These are phyloP conservation scores for Paspalum notatum DNA, from an alignment of 176 grass and related monocot genomes.

Conservation along the genomic window DNA sequence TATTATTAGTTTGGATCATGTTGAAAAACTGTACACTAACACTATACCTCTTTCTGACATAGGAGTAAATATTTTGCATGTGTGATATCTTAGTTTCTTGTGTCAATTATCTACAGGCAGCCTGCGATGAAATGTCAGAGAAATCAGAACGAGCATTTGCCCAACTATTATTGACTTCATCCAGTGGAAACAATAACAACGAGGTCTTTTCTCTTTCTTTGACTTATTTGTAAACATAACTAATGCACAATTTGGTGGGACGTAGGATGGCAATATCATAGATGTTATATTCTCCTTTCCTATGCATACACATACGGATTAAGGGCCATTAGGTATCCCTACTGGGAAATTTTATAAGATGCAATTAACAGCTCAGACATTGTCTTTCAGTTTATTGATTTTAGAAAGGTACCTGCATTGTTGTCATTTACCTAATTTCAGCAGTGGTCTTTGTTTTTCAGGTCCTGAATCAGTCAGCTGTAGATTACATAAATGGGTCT, in stretches of 20 bases:
- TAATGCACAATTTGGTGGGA: background rate
- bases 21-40: background rate
- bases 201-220: conserved; percentile 61
- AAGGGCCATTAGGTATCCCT: background rate
- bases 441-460: conserved; percentile 40
- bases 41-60: no score
- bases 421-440: conserved; percentile 25
- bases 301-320: background rate
- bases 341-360: background rate
- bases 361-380: background rate
- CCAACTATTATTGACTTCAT: conserved; percentile 78
- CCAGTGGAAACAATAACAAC: conserved; percentile 58
- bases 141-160: conserved; percentile 75
- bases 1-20: background rate
- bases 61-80: conserved; percentile 34
- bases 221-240: background rate
- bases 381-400: conserved; percentile 25
- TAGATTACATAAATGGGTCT: conserved; percentile 78
- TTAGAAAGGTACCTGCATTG: background rate
- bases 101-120: conserved; percentile 60
- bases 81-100: conserved; percentile 33
- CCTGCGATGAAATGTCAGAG: conserved; percentile 71
- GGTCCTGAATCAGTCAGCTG: conserved; percentile 82
- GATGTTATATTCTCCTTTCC: conserved; percentile 2
- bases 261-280: background rate